phyloP scores from a whole-genome alignment of 202 grass and related monocot genomes.

The Schoenoplectus tabernaemontani region DNA sequence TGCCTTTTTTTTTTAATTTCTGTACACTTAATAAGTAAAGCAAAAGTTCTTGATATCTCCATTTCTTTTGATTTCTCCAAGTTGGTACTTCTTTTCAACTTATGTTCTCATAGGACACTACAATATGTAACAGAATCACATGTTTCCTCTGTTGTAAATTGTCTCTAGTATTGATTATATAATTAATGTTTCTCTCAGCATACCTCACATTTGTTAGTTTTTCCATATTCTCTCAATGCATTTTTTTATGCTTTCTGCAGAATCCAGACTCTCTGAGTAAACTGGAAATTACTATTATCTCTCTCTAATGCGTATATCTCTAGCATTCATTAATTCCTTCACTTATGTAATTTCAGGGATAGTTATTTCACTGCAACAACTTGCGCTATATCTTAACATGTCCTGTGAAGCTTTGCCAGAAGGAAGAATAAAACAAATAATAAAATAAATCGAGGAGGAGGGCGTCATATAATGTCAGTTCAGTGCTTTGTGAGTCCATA shows the following conservation, averaged over 20 bases:
- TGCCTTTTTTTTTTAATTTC: not conserved
- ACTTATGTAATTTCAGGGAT: constrained; percentile 36
- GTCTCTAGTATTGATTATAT: not conserved
- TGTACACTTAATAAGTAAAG: not conserved
- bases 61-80: constrained; percentile 11
- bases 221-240: constrained; percentile 43
- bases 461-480: too few relatives aligned
- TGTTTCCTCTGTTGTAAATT: constrained; percentile 14
- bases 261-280: constrained; percentile 31
- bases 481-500: constrained; percentile 58
- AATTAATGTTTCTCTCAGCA: not conserved
- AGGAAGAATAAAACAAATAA: not conserved
- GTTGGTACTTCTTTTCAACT: constrained; percentile 12
- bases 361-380: constrained; percentile 9
- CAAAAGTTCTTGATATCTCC: not conserved
- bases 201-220: too few relatives aligned
- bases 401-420: constrained; percentile 1
- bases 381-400: constrained; percentile 41
- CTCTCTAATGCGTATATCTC: constrained; percentile 11
- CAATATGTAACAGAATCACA: constrained; percentile 23
- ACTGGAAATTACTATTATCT: constrained; percentile 43
- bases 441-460: constrained; percentile 25
- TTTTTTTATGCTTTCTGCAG: constrained; percentile 42
- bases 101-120: constrained; percentile 7
- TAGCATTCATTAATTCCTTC: constrained; percentile 25